phyloP scores from a whole-genome alignment of 352 stramenopile species.

The Phytophthora sp. region DNA sequence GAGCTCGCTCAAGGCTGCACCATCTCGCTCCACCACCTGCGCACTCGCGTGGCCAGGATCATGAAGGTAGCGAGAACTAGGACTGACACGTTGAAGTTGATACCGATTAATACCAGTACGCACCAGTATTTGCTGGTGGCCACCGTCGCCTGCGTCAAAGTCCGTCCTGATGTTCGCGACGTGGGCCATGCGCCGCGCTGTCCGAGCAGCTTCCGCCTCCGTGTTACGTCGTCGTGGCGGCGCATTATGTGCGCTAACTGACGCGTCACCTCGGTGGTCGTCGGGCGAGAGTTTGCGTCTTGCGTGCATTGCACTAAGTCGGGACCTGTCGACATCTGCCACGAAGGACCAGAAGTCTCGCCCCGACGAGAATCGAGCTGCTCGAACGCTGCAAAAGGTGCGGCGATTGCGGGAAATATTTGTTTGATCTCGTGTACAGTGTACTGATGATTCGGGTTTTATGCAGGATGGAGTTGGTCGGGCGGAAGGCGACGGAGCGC shows the following conservation, averaged over 20 bases:
- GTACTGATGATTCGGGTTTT: too few species aligned
- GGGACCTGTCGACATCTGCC: constrained; percentile 17
- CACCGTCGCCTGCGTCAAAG: neutral
- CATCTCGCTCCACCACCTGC: neutral
- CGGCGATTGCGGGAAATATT: neutral
- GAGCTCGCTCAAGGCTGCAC: neutral
- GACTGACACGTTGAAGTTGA: neutral
- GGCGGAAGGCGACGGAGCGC: neutral
- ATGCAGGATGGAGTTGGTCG: neutral
- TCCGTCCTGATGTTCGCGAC: constrained; percentile 10
- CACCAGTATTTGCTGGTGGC: neutral
- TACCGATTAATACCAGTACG: neutral
- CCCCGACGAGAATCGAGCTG: neutral
- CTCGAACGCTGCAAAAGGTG: constrained; percentile 1
- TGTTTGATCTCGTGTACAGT: neutral
- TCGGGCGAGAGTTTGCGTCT: neutral
- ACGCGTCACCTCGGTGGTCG: neutral
- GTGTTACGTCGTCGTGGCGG: neutral
- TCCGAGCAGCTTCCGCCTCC: constrained; percentile 11
- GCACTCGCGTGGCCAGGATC: neutral
- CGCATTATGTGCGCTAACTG: neutral
- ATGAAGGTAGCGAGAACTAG: neutral
- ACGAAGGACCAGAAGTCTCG: too few species aligned
- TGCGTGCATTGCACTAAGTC: neutral
- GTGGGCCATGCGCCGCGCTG: constrained; percentile 9